Evolutionary conservation across 1,284 basidiomycete genomes (phyloP), one percentile per base, ranked within the genome.

Genomic region (Meripilus lineatus): DNA sequence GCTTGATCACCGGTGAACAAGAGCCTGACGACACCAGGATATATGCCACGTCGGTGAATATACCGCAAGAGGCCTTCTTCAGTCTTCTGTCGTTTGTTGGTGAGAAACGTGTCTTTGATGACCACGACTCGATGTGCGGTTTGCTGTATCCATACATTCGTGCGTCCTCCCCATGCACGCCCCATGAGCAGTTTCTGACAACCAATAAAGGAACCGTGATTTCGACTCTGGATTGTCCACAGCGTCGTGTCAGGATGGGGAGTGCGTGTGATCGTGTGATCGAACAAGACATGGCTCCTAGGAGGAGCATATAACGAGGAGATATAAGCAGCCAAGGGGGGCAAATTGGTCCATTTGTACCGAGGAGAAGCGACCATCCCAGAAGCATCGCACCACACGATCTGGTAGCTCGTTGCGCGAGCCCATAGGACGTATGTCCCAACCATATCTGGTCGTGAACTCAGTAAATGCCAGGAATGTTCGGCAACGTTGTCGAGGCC

Each of bases 261-360:
- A n/a, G n/a, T n/a, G n/a, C n/a, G n/a, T n/a, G n/a, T 30, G 32
- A 50, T 24, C 11, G 41, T 38, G 21, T 39, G 41, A 24, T 49
- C 48, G 7, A 25, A 26, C 3, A 46, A 36, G 20, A 37, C 5
- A 30, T 49, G 48, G 3, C 32, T 23, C 11, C 23, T 28, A 4
- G 45, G 48, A n/a, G 48, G 48, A n/a, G 21, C 10, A 38, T 49
- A 49, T 3, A 49, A 21, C 5, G 48, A 46, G 18, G 40, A 38
- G 36, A 49, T 18, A 20, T 32, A 46, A 2, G 34, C 23, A 11
- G 28, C 30, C n/a, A 49, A 45, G 13, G 37, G 17, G 7, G 26
- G 17, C 15, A 34, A 17, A 23, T 24, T 18, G 24, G 25, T 24
- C 47, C 36, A 36, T 7, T 14, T 8, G 21, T 33, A 23, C 5